A percentile compares a stretch with the other conserved stretches of the same genome.
phyloP scores from a whole-genome alignment of 2,329 filamentous ascomycete genomes.

The Ophidiomyces ophidiicola region DNA sequence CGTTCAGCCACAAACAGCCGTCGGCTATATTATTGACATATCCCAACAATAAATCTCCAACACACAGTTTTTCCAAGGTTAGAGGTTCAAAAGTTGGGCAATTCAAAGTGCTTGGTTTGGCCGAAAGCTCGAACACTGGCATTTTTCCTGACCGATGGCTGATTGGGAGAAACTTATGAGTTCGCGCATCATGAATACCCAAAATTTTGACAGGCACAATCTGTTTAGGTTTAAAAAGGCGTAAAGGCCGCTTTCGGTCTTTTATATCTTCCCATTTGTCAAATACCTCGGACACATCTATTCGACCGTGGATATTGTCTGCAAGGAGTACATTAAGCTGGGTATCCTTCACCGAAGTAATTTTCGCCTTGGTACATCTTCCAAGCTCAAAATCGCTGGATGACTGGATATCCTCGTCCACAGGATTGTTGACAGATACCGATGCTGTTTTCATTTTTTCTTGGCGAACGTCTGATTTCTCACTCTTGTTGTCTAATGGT shows the following conservation, averaged over 20 bases:
- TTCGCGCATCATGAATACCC: constrained; percentile 78
- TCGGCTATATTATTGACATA: constrained; percentile 84
- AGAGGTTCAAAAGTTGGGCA: constrained; percentile 50
- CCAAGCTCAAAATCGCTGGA: constrained; percentile 65
- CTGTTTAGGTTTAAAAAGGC: constrained; percentile 58
- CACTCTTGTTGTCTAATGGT: constrained; percentile 39
- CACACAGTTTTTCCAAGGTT: constrained; percentile 58
- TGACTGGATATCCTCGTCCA: constrained; percentile 52
- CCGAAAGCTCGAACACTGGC: constrained; percentile 71
- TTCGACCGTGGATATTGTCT: constrained; percentile 79
- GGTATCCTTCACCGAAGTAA: constrained; percentile 77
- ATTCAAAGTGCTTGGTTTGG: constrained; percentile 52
- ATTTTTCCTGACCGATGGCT: constrained; percentile 71
- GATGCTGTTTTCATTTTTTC: constrained; percentile 20
- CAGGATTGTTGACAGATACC: constrained; percentile 40
- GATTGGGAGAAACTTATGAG: constrained; percentile 83
- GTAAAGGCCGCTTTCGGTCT: constrained; percentile 69
- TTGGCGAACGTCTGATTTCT: constrained; percentile 33
- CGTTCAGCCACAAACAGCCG: constrained; percentile 75
- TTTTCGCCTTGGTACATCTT: constrained; percentile 59
- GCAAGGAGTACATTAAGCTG: constrained; percentile 85
- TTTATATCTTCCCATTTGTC: constrained; percentile 77
- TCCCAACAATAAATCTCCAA: constrained; percentile 60
- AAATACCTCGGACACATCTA: constrained; percentile 84
- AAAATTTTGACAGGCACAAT: constrained; percentile 63